Evolutionary conservation across 2,329 filamentous ascomycete species (phyloP).

Genomic region (Hypoxylon sp.): DNA sequence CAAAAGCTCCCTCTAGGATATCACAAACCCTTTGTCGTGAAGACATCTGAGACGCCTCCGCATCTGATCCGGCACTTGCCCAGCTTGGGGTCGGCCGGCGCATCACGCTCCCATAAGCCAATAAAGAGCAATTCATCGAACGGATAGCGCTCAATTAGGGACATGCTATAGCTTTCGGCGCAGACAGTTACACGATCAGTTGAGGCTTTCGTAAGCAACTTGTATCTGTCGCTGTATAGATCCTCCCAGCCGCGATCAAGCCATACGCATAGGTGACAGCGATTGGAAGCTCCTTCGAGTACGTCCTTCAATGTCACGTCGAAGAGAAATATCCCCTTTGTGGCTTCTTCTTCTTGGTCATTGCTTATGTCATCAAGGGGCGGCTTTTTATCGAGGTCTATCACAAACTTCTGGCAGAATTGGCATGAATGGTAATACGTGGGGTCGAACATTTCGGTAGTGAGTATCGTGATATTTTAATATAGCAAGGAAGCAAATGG

Average conservation of each 20-base stretch:
- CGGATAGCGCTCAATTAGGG: constrained; percentile 11
- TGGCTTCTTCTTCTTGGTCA: background rate
- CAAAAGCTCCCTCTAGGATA: background rate
- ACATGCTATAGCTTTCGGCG: constrained; percentile 17
- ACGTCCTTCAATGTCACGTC: constrained; percentile 7
- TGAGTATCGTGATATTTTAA: background rate
- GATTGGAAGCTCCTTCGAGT: constrained; percentile 1
- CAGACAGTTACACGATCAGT: constrained; percentile 4
- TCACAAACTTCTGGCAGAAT: constrained; percentile 13
- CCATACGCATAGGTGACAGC: constrained; percentile 11
- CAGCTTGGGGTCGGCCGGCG: background rate
- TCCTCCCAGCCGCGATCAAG: constrained; percentile 6
- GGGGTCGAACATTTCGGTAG: constrained; percentile 1
- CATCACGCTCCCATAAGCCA: constrained; percentile 15
- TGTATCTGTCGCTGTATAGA: constrained; percentile 8
- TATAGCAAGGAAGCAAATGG: background rate
- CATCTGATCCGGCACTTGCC: constrained; percentile 16
- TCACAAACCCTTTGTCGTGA: constrained; percentile 13
- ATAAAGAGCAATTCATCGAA: constrained; percentile 16
- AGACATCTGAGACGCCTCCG: constrained; percentile 1
- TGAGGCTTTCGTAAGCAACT: constrained; percentile 13
- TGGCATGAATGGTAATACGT: constrained; percentile 18
- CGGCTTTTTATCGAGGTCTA: constrained; percentile 9
- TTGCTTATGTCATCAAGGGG: background rate
- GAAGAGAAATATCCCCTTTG: constrained; percentile 9